Percentiles rank a stretch among this genome's conserved stretches.
Evolutionary conservation across 2,329 filamentous ascomycete species (phyloP).

Genomic region (Nigrospora sphaerica): DNA sequence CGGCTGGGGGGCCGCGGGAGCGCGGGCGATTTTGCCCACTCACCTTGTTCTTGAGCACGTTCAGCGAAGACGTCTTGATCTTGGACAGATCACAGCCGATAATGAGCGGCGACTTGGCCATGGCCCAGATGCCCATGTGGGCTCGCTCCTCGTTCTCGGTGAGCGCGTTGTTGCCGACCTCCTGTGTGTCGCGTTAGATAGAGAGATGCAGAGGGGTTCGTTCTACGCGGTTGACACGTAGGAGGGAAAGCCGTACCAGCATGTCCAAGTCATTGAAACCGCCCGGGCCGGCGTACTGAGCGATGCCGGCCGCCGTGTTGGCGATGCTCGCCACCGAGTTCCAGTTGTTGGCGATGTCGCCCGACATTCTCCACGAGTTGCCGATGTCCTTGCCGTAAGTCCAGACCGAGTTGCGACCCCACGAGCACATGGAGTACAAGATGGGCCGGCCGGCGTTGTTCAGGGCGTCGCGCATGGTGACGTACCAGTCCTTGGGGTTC

Average conservation of each 20-base stretch:
- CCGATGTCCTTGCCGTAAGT: slow-evolving; percentile 19
- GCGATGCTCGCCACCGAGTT: slow-evolving; percentile 20
- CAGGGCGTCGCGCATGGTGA: slow-evolving; percentile 26
- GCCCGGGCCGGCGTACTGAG: not conserved
- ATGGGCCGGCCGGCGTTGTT: slow-evolving; percentile 22
- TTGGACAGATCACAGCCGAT: slow-evolving; percentile 3
- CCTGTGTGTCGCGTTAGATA: not conserved
- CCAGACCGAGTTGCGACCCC: slow-evolving; percentile 19
- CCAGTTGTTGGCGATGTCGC: slow-evolving; percentile 25
- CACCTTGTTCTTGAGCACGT: slow-evolving; percentile 5
- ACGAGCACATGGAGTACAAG: slow-evolving; percentile 25
- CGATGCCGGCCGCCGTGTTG: slow-evolving; percentile 11
- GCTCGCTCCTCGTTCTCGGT: slow-evolving; percentile 5
- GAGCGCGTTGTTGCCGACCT: slow-evolving; percentile 5
- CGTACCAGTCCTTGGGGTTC: slow-evolving; percentile 8
- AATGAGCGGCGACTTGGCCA: slow-evolving; percentile 5
- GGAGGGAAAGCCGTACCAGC: not conserved
- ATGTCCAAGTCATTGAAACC: slow-evolving; percentile 6
- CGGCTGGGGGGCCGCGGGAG: not conserved
- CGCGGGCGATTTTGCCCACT: not conserved
- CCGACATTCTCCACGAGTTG: slow-evolving; percentile 26
- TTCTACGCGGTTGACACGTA: too few species aligned
- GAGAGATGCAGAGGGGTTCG: not conserved
- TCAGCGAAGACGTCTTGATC: slow-evolving; percentile 1
- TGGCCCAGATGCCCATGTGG: slow-evolving; percentile 4